Evolutionary conservation across 1,284 basidiomycete genomes (phyloP).

Genomic region (Cystobasidium sp.): DNA sequence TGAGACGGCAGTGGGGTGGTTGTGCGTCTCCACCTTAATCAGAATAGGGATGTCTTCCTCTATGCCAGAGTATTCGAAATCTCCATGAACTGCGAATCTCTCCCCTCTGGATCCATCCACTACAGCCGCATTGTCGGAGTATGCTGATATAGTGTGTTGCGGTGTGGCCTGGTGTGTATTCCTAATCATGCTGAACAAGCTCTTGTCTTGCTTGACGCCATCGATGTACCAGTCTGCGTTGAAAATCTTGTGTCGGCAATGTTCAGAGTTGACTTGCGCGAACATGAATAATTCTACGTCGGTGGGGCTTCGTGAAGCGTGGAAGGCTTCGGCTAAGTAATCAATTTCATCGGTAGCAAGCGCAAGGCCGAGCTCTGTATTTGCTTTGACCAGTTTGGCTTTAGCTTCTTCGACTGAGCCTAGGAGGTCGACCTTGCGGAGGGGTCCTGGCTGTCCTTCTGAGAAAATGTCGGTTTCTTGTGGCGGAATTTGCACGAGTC

Average conservation of each 20-base stretch:
- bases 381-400: slow-evolving; percentile 72
- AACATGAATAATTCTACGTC: slow-evolving; percentile 99
- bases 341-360: slow-evolving; percentile 87
- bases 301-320: slow-evolving; percentile 78
- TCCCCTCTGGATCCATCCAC: slow-evolving; percentile 77
- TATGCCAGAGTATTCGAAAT: slow-evolving; percentile 53
- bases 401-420: slow-evolving; percentile 54
- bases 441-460: slow-evolving; percentile 68
- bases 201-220: slow-evolving; percentile 61
- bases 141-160: slow-evolving; percentile 87
- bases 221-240: slow-evolving; percentile 83
- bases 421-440: slow-evolving; percentile 69
- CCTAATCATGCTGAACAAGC: slow-evolving; percentile 96
- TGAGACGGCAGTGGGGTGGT: slow-evolving; percentile 97
- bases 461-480: slow-evolving; percentile 70
- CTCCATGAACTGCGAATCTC: slow-evolving; percentile 69
- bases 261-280: slow-evolving; percentile 99
- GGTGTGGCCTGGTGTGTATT: slow-evolving; percentile 86
- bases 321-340: slow-evolving; percentile 89
- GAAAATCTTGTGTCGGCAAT: slow-evolving; percentile 99
- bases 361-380: slow-evolving; percentile 85
- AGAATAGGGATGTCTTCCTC: slow-evolving; percentile 84
- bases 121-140: slow-evolving; percentile 98
- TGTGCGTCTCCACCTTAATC: slow-evolving; percentile 99
- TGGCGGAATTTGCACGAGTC: slow-evolving; percentile 67